phyloP scores from a whole-genome alignment of 352 stramenopile genomes.

The Phytopythium ostracodes region DNA sequence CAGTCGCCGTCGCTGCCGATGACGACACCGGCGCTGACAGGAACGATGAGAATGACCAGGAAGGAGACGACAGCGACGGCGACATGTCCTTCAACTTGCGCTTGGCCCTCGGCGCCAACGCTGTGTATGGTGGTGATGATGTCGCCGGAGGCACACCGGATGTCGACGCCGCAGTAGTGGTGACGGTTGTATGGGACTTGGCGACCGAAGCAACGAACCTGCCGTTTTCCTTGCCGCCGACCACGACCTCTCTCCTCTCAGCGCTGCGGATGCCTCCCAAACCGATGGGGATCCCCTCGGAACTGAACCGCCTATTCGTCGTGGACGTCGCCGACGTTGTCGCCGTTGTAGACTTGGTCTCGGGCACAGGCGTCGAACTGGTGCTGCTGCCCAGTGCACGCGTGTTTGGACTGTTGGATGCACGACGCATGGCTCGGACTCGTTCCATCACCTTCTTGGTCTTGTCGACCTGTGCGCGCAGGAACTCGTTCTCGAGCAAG shows the following conservation, averaged over 20 bases:
- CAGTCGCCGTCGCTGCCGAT: neutral
- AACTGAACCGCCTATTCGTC: conserved; percentile 2
- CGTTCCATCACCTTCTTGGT: conserved; percentile 65
- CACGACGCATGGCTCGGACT: conserved; percentile 26
- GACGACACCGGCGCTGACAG: neutral
- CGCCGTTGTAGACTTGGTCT: neutral
- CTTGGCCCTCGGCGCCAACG: neutral
- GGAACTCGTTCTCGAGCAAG: conserved; percentile 39
- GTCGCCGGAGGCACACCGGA: neutral
- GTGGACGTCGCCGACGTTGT: neutral
- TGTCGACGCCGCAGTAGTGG: neutral
- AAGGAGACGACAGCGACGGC: neutral
- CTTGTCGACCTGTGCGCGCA: conserved; percentile 62
- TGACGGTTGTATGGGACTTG: conserved; percentile 1
- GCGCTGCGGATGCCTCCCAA: neutral
- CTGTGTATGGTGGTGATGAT: neutral
- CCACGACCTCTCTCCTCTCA: conserved; percentile 4
- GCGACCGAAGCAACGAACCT: neutral
- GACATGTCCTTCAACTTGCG: conserved; percentile 3
- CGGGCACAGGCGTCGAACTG: neutral
- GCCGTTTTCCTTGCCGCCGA: conserved; percentile 6
- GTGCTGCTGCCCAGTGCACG: neutral
- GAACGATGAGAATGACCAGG: neutral
- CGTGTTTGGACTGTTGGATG: neutral
- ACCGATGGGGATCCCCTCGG: neutral